A percentile compares a stretch with the other conserved stretches of the same genome.
phyloP scores from a whole-genome alignment of 2,329 filamentous ascomycete species.

The Neurospora crassa region DNA sequence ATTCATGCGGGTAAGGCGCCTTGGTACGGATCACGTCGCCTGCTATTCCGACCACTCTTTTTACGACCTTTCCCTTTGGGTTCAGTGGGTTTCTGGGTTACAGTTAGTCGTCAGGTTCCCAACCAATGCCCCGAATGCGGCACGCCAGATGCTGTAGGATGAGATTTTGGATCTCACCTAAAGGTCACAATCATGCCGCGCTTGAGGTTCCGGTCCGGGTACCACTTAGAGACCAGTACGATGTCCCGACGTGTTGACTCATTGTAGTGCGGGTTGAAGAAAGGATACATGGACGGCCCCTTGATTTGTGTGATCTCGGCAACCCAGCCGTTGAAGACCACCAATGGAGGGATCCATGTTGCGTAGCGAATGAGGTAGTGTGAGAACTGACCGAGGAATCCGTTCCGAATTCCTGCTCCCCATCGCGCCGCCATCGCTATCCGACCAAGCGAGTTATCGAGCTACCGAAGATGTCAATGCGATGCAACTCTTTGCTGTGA shows the following conservation, averaged over 20 bases:
- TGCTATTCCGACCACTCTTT: slow-evolving; percentile 71
- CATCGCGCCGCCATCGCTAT: slow-evolving; percentile 11
- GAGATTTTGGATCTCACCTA: slow-evolving; percentile 33
- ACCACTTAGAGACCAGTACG: slow-evolving; percentile 51
- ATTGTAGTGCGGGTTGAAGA: slow-evolving; percentile 58
- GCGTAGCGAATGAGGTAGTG: slow-evolving; percentile 42
- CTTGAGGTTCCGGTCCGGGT: slow-evolving; percentile 46
- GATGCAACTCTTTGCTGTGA: background rate
- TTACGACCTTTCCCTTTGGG: slow-evolving; percentile 38
- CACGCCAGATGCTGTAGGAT: background rate
- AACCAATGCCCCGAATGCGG: background rate
- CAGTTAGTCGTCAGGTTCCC: background rate
- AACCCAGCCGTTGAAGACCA: slow-evolving; percentile 53
- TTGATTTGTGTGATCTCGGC: slow-evolving; percentile 47
- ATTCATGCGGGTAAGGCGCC: slow-evolving; percentile 45
- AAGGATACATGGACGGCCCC: slow-evolving; percentile 67
- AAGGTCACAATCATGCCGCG: slow-evolving; percentile 70
- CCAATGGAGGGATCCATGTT: slow-evolving; percentile 52
- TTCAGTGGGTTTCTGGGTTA: background rate
- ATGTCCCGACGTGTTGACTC: slow-evolving; percentile 43
- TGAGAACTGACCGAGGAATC: slow-evolving; percentile 28
- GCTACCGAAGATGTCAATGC: background rate
- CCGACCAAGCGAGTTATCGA: background rate
- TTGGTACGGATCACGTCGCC: slow-evolving; percentile 67
- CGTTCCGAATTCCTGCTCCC: slow-evolving; percentile 2